Percentiles rank a stretch among this genome's conserved stretches.
phyloP scores from a whole-genome alignment of 2,329 filamentous ascomycete species.

The Alternaria gansuensis region DNA sequence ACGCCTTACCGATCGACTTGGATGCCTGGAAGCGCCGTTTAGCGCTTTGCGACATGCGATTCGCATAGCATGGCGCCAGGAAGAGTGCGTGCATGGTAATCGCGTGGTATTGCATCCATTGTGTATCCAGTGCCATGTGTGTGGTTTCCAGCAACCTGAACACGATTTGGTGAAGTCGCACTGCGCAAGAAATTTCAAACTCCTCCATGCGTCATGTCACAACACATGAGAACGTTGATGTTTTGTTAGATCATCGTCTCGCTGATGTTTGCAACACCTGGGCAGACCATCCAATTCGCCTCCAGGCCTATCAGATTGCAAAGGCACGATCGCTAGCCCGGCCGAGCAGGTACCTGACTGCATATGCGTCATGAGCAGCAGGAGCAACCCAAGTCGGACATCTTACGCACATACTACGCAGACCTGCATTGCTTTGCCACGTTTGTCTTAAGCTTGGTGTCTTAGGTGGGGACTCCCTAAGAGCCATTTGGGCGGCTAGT shows the following conservation, averaged over 20 bases:
- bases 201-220: not conserved
- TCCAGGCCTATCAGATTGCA: not conserved
- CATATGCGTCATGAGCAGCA: not conserved
- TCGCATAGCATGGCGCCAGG: slow-evolving; percentile 12
- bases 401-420: slow-evolving; percentile 1
- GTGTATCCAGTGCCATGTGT: slow-evolving; percentile 24
- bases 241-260: not conserved
- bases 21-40: slow-evolving; percentile 21
- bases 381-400: not conserved
- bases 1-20: slow-evolving; percentile 22
- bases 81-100: slow-evolving; percentile 11
- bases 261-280: not conserved
- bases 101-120: slow-evolving; percentile 9
- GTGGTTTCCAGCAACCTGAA: slow-evolving; percentile 25
- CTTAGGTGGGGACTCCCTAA: not conserved
- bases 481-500: not conserved
- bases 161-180: not conserved
- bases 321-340: not conserved
- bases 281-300: not conserved
- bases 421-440: not conserved
- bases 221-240: not conserved
- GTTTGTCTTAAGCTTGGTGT: not conserved
- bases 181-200: not conserved
- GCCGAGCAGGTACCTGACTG: not conserved
- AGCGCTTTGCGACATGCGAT: slow-evolving; percentile 18